phyloP scores from a whole-genome alignment of 139 green algal species.

The Coccomyxa sp. region DNA sequence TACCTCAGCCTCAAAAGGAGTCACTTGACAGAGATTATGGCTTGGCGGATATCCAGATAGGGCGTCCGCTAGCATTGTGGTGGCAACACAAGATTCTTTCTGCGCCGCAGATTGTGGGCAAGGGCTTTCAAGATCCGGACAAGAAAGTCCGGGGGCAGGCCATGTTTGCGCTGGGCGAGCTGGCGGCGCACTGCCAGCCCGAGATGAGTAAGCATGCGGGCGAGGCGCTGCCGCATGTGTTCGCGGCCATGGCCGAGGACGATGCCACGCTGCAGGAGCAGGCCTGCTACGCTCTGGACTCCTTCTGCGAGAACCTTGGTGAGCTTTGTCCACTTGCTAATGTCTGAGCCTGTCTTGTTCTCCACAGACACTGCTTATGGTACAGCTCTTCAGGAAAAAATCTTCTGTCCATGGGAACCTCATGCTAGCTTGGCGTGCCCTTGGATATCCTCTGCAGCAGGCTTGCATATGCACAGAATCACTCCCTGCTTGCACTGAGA shows the following conservation, averaged over 20 bases:
- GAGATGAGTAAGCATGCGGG: constrained; percentile 48
- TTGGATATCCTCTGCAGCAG: too few relatives aligned
- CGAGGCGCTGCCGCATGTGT: constrained; percentile 18
- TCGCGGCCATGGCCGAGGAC: constrained; percentile 16
- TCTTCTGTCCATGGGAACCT: too few relatives aligned
- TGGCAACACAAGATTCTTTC: too few relatives aligned
- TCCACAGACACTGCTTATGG: not conserved
- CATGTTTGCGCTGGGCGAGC: constrained; percentile 65
- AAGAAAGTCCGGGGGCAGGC: constrained; percentile 49
- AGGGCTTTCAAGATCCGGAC: constrained; percentile 34
- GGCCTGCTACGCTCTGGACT: constrained; percentile 68
- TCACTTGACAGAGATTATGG: too few relatives aligned
- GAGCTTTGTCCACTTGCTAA: not conserved
- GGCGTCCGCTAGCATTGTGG: too few relatives aligned
- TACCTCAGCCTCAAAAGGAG: too few relatives aligned
- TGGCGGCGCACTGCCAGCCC: constrained; percentile 63
- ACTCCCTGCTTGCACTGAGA: too few relatives aligned
- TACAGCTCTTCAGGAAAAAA: too few relatives aligned
- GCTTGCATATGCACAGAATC: too few relatives aligned
- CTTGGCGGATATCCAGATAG: too few relatives aligned
- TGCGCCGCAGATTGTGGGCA: constrained; percentile 28
- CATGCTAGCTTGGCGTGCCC: too few relatives aligned
- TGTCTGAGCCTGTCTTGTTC: not conserved
- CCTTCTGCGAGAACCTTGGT: constrained; percentile 64
- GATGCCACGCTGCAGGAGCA: constrained; percentile 28